These are phyloP conservation scores for Papiliotrema laurentii DNA, from an alignment of 1,284 basidiomycete genomes.

Conservation along the genomic window DNA sequence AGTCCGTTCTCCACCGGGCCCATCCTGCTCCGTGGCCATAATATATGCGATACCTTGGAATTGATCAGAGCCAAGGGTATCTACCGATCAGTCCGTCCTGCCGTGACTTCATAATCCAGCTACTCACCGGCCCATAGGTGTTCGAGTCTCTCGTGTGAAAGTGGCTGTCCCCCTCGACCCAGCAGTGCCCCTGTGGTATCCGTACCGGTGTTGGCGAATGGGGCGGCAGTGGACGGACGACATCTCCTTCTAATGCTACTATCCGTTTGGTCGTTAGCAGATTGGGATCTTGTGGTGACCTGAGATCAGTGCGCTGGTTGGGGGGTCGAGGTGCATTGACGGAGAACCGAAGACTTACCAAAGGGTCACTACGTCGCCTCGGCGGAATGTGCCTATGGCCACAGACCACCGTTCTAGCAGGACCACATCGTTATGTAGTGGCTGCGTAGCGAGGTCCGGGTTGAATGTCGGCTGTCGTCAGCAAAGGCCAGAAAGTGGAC, in stretches of 20 bases:
- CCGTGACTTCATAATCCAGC: neutral
- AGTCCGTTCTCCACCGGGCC: slow-evolving; percentile 25
- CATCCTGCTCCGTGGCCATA: slow-evolving; percentile 47
- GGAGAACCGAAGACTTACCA: slow-evolving; percentile 30
- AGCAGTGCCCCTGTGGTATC: slow-evolving; percentile 50
- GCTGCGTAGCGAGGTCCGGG: slow-evolving; percentile 40
- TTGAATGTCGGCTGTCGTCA: slow-evolving; percentile 48
- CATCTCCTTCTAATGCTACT: slow-evolving; percentile 53
- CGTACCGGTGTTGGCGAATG: slow-evolving; percentile 40
- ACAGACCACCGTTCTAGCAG: slow-evolving; percentile 51
- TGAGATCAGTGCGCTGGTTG: slow-evolving; percentile 13
- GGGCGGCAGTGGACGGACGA: slow-evolving; percentile 46
- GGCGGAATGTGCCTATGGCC: slow-evolving; percentile 32
- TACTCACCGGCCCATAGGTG: slow-evolving; percentile 53
- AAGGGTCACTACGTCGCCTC: slow-evolving; percentile 54
- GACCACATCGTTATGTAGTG: slow-evolving; percentile 50
- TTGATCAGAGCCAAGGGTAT: slow-evolving; percentile 49
- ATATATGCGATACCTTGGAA: slow-evolving; percentile 44
- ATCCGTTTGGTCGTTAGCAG: slow-evolving; percentile 54
- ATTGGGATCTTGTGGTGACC: slow-evolving; percentile 51
- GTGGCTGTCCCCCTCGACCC: slow-evolving; percentile 55
- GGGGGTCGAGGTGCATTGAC: neutral
- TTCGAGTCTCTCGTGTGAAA: slow-evolving; percentile 51
- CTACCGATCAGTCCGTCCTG: slow-evolving; percentile 13
- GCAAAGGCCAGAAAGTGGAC: neutral